A percentile compares a stretch with the other conserved stretches of the same genome.
phyloP scores from a whole-genome alignment of 2,329 filamentous ascomycete genomes.

The Ascosphaera acerosa region DNA sequence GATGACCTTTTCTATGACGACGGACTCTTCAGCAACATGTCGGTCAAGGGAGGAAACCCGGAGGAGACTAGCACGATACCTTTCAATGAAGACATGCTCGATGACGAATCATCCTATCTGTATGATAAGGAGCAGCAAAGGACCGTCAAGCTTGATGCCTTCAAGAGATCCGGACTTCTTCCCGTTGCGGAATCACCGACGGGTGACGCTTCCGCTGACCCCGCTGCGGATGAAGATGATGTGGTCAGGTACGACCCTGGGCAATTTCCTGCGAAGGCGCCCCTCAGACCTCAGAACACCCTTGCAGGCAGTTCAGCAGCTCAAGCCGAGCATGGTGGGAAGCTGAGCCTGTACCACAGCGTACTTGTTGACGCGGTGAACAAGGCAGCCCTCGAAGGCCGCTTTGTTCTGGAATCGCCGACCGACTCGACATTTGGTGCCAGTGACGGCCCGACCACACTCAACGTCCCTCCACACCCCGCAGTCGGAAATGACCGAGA shows the following conservation, averaged over 20 bases:
- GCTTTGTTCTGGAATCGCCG: constrained; percentile 30
- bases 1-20: constrained; percentile 25
- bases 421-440: neutral
- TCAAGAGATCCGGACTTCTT: neutral
- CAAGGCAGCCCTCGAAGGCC: constrained; percentile 47
- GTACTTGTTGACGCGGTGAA: constrained; percentile 62
- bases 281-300: constrained; percentile 10
- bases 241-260: constrained; percentile 4
- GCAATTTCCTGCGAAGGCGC: constrained; percentile 13
- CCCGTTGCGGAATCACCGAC: neutral
- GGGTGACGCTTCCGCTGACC: neutral
- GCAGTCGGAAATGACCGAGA: neutral
- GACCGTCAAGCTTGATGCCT: neutral
- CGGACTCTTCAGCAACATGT: constrained; percentile 7
- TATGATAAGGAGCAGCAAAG: constrained; percentile 9
- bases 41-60: neutral
- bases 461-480: neutral
- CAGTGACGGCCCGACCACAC: neutral
- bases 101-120: constrained; percentile 21
- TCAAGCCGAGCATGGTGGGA: constrained; percentile 8
- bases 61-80: neutral
- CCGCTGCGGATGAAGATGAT: neutral
- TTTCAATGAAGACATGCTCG: constrained; percentile 25
- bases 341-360: constrained; percentile 51
- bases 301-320: neutral